These are phyloP conservation scores for Bocquillonia castaneifolia DNA, from an alignment of 441 rosid species.

Conservation along the genomic window DNA sequence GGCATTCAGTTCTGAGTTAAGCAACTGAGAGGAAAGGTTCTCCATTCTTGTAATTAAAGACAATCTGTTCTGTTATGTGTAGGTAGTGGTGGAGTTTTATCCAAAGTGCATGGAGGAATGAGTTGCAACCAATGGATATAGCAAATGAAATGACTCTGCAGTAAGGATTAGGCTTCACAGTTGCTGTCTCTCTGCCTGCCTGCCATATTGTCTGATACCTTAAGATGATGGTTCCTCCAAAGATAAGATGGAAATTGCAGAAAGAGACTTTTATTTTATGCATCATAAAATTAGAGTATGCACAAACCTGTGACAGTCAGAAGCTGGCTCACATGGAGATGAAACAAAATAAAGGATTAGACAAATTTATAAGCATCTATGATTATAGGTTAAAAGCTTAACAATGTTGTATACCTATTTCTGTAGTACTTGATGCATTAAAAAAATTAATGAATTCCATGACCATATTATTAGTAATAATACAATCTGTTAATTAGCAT, in stretches of 20 bases:
- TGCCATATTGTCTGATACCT: constrained; percentile 24
- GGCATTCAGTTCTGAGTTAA: constrained; percentile 25
- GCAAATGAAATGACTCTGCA: constrained; percentile 6
- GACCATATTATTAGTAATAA: background rate
- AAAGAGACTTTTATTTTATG: constrained; percentile 14
- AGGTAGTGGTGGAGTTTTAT: constrained; percentile 14
- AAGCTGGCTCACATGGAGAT: constrained; percentile 18
- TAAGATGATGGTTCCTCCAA: constrained; percentile 17
- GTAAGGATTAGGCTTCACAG: constrained; percentile 9
- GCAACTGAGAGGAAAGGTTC: constrained; percentile 25
- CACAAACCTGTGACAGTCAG: constrained; percentile 18
- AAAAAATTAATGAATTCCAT: constrained; percentile 7
- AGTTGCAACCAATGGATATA: constrained; percentile 5
- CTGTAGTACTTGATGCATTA: constrained; percentile 8
- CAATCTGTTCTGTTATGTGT: constrained; percentile 17
- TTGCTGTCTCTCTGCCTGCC: background rate
- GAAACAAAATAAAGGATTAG: constrained; percentile 26
- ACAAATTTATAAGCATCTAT: constrained; percentile 29
- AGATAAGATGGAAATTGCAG: constrained; percentile 25
- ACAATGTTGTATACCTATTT: constrained; percentile 10
- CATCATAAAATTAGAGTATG: background rate
- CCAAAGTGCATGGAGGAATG: constrained; percentile 14
- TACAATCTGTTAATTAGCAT: background rate
- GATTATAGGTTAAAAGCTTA: constrained; percentile 18
- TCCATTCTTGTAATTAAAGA: constrained; percentile 19